Percentiles rank a stretch among this genome's conserved stretches.
Conservation (phyloP, 1,284 basidiomycete genomes). For the Malassezia furfur region DNA sequence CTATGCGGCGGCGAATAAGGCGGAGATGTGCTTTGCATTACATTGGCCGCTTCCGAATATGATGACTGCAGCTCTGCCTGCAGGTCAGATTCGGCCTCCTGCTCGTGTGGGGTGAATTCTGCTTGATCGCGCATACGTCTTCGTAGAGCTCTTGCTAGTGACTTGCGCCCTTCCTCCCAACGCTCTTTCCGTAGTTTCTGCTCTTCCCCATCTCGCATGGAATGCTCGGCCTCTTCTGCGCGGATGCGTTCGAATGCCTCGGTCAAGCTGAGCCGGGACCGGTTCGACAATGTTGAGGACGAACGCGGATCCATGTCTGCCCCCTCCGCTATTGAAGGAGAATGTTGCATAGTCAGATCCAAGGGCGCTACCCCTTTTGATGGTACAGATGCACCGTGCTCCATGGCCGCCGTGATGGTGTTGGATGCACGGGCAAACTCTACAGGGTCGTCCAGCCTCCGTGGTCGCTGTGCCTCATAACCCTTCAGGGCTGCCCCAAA, state of each 20-base stretch:
- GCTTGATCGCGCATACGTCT: too few relatives aligned
- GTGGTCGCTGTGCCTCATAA: too few relatives aligned
- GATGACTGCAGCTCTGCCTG: background rate
- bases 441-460: too few relatives aligned
- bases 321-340: background rate
- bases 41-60: too few relatives aligned
- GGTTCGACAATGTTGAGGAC: constrained; percentile 15
- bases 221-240: background rate
- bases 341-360: too few relatives aligned
- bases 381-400: too few relatives aligned
- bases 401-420: too few relatives aligned
- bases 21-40: background rate
- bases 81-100: background rate
- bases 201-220: background rate
- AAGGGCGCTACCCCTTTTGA: too few relatives aligned
- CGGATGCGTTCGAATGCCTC: background rate
- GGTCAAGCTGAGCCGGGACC: constrained; percentile 1
- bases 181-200: background rate
- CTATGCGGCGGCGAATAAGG: constrained; percentile 1
- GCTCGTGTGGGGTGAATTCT: background rate
- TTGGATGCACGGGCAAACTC: too few relatives aligned
- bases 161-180: background rate
- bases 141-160: background rate
- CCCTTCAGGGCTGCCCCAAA: too few relatives aligned
- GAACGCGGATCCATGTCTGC: background rate